phyloP scores from a whole-genome alignment of 306 rosid species.

The Prunus armeniaca region DNA sequence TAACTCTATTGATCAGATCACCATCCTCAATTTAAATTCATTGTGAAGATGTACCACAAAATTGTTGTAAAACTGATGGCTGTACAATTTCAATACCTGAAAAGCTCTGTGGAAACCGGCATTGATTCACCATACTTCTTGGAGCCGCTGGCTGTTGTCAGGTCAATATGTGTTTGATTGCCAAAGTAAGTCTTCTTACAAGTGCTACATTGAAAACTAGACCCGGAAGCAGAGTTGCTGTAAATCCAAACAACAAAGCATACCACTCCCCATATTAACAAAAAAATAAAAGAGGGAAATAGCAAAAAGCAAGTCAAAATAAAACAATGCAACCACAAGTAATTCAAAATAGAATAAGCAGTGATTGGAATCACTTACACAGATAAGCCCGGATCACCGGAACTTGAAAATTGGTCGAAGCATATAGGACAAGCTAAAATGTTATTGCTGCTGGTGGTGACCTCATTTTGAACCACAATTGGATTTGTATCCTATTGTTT shows the following conservation, averaged over 20 bases:
- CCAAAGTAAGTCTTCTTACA: conserved; percentile 74
- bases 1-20: background rate
- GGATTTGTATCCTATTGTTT: conserved; percentile 35
- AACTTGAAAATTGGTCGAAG: conserved; percentile 44
- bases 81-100: conserved; percentile 49
- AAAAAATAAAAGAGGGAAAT: background rate
- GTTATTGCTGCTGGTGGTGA: conserved; percentile 20
- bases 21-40: background rate
- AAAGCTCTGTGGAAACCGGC: conserved; percentile 79
- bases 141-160: conserved; percentile 52
- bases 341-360: background rate
- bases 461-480: conserved; percentile 39
- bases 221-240: conserved; percentile 58
- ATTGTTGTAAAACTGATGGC: background rate
- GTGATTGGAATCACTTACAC: conserved; percentile 39
- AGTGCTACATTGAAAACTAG: conserved; percentile 62
- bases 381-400: conserved; percentile 39
- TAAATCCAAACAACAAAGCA: conserved; percentile 21
- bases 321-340: background rate
- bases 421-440: conserved; percentile 88
- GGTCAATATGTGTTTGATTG: conserved; percentile 62
- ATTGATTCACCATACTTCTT: conserved; percentile 56
- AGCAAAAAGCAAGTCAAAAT: background rate
- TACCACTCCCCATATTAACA: background rate
- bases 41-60: background rate